Conservation (phyloP, 768 basidiomycete genomes). For the Kwoniella sp. region DNA sequence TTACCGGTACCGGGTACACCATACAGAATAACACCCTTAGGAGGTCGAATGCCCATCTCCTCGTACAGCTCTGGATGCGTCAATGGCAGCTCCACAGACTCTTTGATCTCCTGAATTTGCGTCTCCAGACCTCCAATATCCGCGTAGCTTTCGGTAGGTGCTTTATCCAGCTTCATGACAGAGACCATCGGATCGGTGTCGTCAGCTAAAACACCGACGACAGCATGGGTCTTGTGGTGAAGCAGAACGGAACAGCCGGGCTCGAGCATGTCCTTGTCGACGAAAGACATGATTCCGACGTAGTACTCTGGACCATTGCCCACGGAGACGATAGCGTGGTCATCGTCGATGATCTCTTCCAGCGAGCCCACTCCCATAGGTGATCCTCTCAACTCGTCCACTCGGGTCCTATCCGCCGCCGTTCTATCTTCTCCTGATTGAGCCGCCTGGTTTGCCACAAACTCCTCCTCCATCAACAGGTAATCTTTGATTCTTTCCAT, state of each 20-base stretch:
- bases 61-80: slow-evolving; percentile 98
- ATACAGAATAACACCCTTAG: slow-evolving; percentile 98
- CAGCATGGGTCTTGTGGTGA: slow-evolving; percentile 92
- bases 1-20: slow-evolving; percentile 99
- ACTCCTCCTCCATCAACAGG: slow-evolving; percentile 72
- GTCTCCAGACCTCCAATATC: slow-evolving; percentile 95
- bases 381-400: slow-evolving; percentile 90
- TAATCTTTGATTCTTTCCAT: slow-evolving; percentile 98
- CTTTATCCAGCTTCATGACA: slow-evolving; percentile 99
- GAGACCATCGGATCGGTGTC: slow-evolving; percentile 94
- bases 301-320: slow-evolving; percentile 94
- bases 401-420: slow-evolving; percentile 87
- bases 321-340: slow-evolving; percentile 86
- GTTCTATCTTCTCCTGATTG: slow-evolving; percentile 81
- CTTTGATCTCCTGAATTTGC: slow-evolving; percentile 99
- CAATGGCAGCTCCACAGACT: slow-evolving; percentile 95
- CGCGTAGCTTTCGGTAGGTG: slow-evolving; percentile 96
- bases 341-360: slow-evolving; percentile 73
- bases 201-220: slow-evolving; percentile 93
- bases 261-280: slow-evolving; percentile 96
- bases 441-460: slow-evolving; percentile 54
- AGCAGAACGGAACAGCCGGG: slow-evolving; percentile 92
- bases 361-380: slow-evolving; percentile 98
- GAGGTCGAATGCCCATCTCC: slow-evolving; percentile 99
- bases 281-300: slow-evolving; percentile 95